Conservation (phyloP, 2,329 filamentous ascomycete species). For the Dothistroma septosporum region DNA sequence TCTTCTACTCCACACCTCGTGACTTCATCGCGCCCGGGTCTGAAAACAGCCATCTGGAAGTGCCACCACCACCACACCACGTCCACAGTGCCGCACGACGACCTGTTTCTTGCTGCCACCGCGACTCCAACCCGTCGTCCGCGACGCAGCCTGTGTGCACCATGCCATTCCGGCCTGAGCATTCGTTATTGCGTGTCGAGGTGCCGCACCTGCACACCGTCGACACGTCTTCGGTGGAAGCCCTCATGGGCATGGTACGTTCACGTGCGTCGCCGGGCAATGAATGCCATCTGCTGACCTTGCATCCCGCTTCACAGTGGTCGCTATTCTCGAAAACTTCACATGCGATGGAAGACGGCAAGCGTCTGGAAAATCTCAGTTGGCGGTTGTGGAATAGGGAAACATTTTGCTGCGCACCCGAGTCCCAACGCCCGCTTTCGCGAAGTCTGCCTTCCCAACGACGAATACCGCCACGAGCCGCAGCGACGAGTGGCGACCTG, state of each 20-base stretch:
- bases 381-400: conserved; percentile 96
- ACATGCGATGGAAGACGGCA: conserved; percentile 87
- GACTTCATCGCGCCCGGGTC: conserved; percentile 11
- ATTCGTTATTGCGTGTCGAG: conserved; percentile 86
- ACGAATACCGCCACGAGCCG: conserved; percentile 19
- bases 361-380: conserved; percentile 87
- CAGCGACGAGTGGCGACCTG: conserved; percentile 11
- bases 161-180: conserved; percentile 82
- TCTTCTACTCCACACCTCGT: conserved; percentile 4
- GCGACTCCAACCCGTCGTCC: conserved; percentile 1
- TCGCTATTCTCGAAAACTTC: conserved; percentile 91
- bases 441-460: conserved; percentile 11
- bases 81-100: not conserved
- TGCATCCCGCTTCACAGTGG: conserved; percentile 26
- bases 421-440: conserved; percentile 38
- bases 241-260: conserved; percentile 75
- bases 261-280: conserved; percentile 6
- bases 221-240: conserved; percentile 87
- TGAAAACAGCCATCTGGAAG: conserved; percentile 3
- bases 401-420: conserved; percentile 77
- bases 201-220: conserved; percentile 89
- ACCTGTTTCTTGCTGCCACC: not conserved
- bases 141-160: conserved; percentile 27
- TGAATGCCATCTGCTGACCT: conserved; percentile 4
- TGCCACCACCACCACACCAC: conserved; percentile 1